phyloP scores from a whole-genome alignment of 2,329 filamentous ascomycete genomes.

The Cyphellophora europaea region DNA sequence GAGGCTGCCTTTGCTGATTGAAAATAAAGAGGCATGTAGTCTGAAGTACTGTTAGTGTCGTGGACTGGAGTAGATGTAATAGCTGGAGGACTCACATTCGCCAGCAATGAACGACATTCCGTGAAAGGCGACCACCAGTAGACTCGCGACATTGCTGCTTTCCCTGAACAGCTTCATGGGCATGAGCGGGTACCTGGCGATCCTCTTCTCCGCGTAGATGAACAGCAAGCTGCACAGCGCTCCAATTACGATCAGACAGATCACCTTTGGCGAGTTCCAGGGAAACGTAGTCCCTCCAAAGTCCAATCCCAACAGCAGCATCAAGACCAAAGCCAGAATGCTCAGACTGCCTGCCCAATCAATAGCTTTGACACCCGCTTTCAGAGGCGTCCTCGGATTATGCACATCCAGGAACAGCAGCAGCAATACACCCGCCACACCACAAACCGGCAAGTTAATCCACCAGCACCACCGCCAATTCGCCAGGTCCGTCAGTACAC shows the following conservation, averaged over 20 bases:
- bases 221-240: slow-evolving; percentile 55
- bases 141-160: slow-evolving; percentile 42
- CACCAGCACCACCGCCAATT: slow-evolving; percentile 48
- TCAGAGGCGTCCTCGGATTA: slow-evolving; percentile 42
- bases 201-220: slow-evolving; percentile 60
- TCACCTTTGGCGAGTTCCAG: slow-evolving; percentile 64
- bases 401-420: slow-evolving; percentile 46
- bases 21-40: slow-evolving; percentile 66
- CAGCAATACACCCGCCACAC: slow-evolving; percentile 39
- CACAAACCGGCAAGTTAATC: slow-evolving; percentile 45
- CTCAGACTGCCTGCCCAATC: slow-evolving; percentile 51
- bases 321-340: slow-evolving; percentile 69
- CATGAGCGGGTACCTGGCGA: slow-evolving; percentile 70
- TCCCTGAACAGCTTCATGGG: slow-evolving; percentile 62
- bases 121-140: slow-evolving; percentile 22
- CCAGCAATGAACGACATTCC: slow-evolving; percentile 52
- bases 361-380: slow-evolving; percentile 28
- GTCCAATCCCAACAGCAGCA: slow-evolving; percentile 79
- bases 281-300: slow-evolving; percentile 69
- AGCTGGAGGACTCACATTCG: too few relatives aligned
- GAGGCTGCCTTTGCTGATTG: slow-evolving; percentile 57
- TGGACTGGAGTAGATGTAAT: too few relatives aligned
- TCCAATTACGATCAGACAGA: slow-evolving; percentile 72
- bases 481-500: slow-evolving; percentile 34
- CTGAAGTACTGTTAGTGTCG: too few relatives aligned